Evolutionary conservation across 108 stramenopile genomes (phyloP).

Genomic region (Nitzschia sp.): DNA sequence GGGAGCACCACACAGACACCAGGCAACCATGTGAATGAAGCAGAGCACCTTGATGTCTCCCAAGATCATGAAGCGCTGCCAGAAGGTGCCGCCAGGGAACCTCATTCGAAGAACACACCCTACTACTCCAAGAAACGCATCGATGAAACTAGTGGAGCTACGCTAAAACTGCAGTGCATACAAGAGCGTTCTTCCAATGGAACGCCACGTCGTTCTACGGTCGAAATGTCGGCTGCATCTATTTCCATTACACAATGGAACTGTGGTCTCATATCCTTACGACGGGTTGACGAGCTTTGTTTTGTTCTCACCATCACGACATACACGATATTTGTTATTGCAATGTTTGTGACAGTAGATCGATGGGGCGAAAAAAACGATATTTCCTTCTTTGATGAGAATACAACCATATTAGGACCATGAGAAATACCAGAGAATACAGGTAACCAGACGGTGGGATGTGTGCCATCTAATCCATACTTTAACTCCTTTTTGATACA

Average conservation of each 20-base stretch:
- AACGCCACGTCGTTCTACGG: background rate
- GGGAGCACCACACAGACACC: background rate
- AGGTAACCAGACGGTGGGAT: no score
- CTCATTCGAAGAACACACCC: background rate
- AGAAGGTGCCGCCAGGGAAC: background rate
- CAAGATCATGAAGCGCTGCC: background rate
- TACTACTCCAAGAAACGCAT: background rate
- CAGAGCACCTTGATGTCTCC: background rate
- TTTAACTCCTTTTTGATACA: no score
- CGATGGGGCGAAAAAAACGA: background rate
- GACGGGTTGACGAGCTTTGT: background rate
- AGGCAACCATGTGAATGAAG: background rate
- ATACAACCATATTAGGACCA: background rate
- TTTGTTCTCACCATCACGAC: background rate
- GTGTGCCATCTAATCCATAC: no score
- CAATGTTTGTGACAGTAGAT: background rate
- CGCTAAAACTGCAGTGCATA: background rate
- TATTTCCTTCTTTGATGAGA: background rate
- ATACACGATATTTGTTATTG: background rate
- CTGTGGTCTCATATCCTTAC: background rate
- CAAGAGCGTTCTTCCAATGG: background rate
- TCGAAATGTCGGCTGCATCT: background rate
- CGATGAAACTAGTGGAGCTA: background rate
- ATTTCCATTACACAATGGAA: background rate
- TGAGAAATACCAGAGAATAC: no score